These are phyloP conservation scores for Dioscorea zingiberensis DNA, from an alignment of 106 monocot species.

Conservation along the genomic window DNA sequence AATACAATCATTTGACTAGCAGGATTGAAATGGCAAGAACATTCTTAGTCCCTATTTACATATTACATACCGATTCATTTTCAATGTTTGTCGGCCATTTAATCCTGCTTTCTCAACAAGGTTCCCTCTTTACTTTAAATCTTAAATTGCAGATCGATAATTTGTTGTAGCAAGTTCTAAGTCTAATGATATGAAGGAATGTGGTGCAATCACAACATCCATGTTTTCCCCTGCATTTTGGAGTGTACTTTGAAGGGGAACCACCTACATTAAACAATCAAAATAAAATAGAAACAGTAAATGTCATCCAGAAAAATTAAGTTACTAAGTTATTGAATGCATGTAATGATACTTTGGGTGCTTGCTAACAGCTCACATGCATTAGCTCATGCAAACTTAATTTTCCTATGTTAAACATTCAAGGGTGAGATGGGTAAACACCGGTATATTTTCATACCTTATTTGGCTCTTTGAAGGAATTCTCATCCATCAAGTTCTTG, in stretches of 20 bases:
- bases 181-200: conserved; percentile 64
- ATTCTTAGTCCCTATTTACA: no score
- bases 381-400: no score
- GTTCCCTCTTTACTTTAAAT: not conserved
- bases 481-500: conserved; percentile 58
- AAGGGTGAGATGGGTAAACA: no score
- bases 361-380: no score
- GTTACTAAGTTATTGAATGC: no score
- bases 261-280: conserved; percentile 37
- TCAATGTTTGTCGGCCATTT: no score
- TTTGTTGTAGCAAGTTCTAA: conserved; percentile 22
- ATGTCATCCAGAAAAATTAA: conserved; percentile 2
- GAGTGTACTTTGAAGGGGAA: conserved; percentile 27
- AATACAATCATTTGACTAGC: no score
- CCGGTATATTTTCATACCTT: conserved; percentile 51
- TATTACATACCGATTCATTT: no score
- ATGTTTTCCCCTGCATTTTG: conserved; percentile 45
- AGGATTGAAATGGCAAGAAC: no score
- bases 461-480: conserved; percentile 66
- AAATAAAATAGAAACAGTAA: not conserved
- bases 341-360: no score
- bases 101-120: no score
- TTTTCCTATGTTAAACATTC: no score
- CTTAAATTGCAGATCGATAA: not conserved
- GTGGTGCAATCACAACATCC: conserved; percentile 29